Evolutionary conservation across 345 rosid genomes (phyloP), one percentile per base, ranked within the genome.

Genomic region (Citrus inodora): DNA sequence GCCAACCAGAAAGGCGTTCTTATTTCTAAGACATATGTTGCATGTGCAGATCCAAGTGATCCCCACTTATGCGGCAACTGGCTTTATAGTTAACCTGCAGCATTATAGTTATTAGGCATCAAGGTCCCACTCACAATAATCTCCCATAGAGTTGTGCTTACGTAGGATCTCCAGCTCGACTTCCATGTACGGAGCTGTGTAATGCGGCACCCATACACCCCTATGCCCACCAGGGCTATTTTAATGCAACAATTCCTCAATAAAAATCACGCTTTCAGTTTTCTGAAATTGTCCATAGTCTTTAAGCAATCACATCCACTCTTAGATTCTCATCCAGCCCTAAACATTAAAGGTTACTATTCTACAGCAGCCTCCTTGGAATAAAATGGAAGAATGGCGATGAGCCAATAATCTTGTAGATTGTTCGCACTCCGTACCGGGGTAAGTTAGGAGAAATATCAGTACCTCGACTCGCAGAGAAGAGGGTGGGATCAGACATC

Each of bases 1-100:
- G 68, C 70, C 60, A 75, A 63, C 37, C 69, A 62, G 68, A 74
- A 27, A 74, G 58, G 77, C 24, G 58, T 27, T 61, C 13, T 37
- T 48, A 75, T 9, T n/a, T 62, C 40, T 64, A 75, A 22, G 61
- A 75, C 33, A 63, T 28, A 68, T 13, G 14, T 63, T 25, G 27
- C 33, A 74, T 2, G 9, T 27, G 37, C 53, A 38, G 3, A 48
- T 27, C 19, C 4, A 27, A 48, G 13, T 40, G 64, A 64, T 51
- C 46, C 2, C 70, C 62, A 51, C 51, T 48, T 16, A 74, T 24
- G 21, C 6, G 25, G 25, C 55, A 35, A 58, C 33, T 16, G 9
- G 58, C 35, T 74, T n/a, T 62, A 19, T 35, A 42, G 58, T 74
- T 16, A 9, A 51, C 55, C 67, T 24, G 55, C 53, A 60, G 53